phyloP scores from a whole-genome alignment of 73 alveolate genomes.

The Paramecium primaurelia region DNA sequence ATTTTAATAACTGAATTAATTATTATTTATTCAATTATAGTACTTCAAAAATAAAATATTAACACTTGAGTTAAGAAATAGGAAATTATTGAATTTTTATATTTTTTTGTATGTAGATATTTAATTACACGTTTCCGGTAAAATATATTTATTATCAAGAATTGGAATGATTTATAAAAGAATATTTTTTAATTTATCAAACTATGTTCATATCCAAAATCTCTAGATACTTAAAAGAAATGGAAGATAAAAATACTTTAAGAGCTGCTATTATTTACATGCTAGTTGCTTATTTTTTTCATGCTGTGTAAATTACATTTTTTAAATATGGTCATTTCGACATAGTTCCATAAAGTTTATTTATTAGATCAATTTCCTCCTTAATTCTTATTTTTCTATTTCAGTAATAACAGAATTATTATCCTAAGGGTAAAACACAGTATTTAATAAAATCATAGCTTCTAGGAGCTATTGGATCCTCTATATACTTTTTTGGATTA shows the following conservation, averaged over 20 bases:
- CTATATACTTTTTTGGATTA: neutral
- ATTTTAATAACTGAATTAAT: neutral
- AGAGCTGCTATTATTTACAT: neutral
- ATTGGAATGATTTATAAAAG: neutral
- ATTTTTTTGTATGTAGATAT: neutral
- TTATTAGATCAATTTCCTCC: neutral
- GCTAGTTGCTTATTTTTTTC: neutral
- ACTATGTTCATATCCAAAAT: neutral
- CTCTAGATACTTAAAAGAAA: neutral
- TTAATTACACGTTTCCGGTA: neutral
- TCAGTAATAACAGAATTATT: neutral
- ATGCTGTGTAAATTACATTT: neutral
- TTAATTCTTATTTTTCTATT: neutral
- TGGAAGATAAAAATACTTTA: neutral
- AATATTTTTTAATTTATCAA: neutral
- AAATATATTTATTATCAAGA: neutral
- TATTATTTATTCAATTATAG: too few relatives aligned
- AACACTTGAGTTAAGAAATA: neutral
- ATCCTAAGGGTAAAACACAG: neutral
- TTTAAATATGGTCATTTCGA: neutral
- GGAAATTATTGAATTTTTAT: neutral
- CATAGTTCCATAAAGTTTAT: neutral
- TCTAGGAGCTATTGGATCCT: neutral
- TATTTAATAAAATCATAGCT: neutral
- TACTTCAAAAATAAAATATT: neutral